Percentiles rank a stretch among this genome's conserved stretches.
phyloP scores from a whole-genome alignment of 495 filamentous ascomycete genomes.

The Aspergillus diversus region DNA sequence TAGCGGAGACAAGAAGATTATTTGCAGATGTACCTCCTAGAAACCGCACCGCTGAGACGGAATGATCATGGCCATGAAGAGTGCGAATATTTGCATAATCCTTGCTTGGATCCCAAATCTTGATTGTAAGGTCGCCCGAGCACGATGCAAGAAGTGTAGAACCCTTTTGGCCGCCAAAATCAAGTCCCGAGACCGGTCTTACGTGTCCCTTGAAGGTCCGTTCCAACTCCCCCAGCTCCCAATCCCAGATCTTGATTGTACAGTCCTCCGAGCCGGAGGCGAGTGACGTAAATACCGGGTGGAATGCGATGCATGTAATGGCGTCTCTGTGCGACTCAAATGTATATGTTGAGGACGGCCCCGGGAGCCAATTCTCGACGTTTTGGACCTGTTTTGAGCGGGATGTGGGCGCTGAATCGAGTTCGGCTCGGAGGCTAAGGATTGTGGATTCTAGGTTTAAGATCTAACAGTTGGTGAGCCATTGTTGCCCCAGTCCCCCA shows the following conservation, averaged over 20 bases:
- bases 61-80: conserved; percentile 90
- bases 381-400: conserved; percentile 79
- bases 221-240: conserved; percentile 93
- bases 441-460: conserved; percentile 88
- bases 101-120: conserved; percentile 92
- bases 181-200: conserved; percentile 84
- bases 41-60: conserved; percentile 84
- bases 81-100: conserved; percentile 97
- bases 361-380: conserved; percentile 84
- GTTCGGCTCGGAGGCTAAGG: conserved; percentile 71
- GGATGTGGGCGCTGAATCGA: conserved; percentile 84
- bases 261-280: conserved; percentile 93
- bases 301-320: conserved; percentile 90
- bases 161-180: conserved; percentile 87
- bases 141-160: conserved; percentile 88
- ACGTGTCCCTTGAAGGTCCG: conserved; percentile 92
- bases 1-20: conserved; percentile 82
- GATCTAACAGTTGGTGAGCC: conserved; percentile 59
- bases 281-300: conserved; percentile 88
- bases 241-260: conserved; percentile 98
- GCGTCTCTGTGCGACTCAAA: conserved; percentile 82
- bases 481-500: neutral
- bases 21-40: conserved; percentile 67
- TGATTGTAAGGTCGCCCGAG: conserved; percentile 89
- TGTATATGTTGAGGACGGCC: conserved; percentile 64